Conservation (phyloP, 768 basidiomycete genomes). For the Serendipita indica region DNA sequence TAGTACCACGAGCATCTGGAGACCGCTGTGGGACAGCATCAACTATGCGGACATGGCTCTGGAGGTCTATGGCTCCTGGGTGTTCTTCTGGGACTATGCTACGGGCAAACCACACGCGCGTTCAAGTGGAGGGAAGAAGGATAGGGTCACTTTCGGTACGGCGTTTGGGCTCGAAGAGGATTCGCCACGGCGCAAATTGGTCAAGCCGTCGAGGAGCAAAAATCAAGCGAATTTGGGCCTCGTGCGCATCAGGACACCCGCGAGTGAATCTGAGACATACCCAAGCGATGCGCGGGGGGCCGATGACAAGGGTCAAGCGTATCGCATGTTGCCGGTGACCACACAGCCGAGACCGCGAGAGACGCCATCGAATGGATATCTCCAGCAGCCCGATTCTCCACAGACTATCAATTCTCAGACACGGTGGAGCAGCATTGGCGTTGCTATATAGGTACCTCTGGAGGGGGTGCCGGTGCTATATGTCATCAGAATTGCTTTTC, state of each 20-base stretch:
- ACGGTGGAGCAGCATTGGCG: neutral
- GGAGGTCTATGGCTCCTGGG: slow-evolving; percentile 50
- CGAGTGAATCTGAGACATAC: neutral
- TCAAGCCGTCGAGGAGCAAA: neutral
- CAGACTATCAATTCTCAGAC: neutral
- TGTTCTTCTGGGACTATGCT: slow-evolving; percentile 39
- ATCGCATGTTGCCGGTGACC: neutral
- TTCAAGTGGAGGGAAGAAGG: slow-evolving; percentile 9
- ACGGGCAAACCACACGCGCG: slow-evolving; percentile 23
- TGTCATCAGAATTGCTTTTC: too few relatives aligned
- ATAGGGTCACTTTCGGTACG: slow-evolving; percentile 22
- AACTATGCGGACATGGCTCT: slow-evolving; percentile 38
- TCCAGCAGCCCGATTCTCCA: neutral
- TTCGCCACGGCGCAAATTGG: slow-evolving; percentile 9
- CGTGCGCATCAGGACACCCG: neutral
- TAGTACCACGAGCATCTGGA: slow-evolving; percentile 40
- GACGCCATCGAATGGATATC: neutral
- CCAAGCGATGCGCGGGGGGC: neutral
- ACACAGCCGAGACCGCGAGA: neutral
- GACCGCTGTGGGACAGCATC: slow-evolving; percentile 50
- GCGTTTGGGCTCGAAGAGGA: slow-evolving; percentile 25
- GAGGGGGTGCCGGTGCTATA: too few relatives aligned
- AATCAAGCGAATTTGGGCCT: neutral
- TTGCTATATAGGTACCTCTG: too few relatives aligned
- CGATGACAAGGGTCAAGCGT: neutral